Evolutionary conservation across 2,329 filamentous ascomycete species (phyloP).

Genomic region (Camillea tinctor): DNA sequence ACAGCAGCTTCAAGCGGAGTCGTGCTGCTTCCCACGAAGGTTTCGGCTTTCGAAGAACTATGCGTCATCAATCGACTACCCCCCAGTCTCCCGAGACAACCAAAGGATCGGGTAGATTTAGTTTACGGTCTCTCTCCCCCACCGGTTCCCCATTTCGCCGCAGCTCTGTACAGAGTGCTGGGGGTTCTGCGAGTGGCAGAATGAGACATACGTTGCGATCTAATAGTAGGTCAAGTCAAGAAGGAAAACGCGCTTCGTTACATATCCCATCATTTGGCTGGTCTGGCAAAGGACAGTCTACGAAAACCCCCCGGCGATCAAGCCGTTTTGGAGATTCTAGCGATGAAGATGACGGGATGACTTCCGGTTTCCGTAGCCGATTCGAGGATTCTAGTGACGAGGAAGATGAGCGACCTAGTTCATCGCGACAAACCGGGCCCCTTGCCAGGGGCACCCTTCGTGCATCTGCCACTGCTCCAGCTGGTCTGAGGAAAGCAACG

Average conservation of each 20-base stretch:
- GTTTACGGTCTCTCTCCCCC: slow-evolving; percentile 69
- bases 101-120: slow-evolving; percentile 59
- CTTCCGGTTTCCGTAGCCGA: slow-evolving; percentile 50
- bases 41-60: slow-evolving; percentile 68
- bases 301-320: slow-evolving; percentile 21
- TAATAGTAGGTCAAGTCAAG: slow-evolving; percentile 36
- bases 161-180: slow-evolving; percentile 40
- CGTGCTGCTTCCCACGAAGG: slow-evolving; percentile 47
- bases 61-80: slow-evolving; percentile 60
- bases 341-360: slow-evolving; percentile 51
- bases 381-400: slow-evolving; percentile 75
- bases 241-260: slow-evolving; percentile 35
- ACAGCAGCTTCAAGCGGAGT: slow-evolving; percentile 78
- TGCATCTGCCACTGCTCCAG: slow-evolving; percentile 30
- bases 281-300: slow-evolving; percentile 33
- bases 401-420: slow-evolving; percentile 40
- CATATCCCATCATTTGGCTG: slow-evolving; percentile 45
- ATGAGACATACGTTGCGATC: slow-evolving; percentile 48
- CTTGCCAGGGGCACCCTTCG: slow-evolving; percentile 33
- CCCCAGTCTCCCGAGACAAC: slow-evolving; percentile 37
- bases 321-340: slow-evolving; percentile 64
- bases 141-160: slow-evolving; percentile 53
- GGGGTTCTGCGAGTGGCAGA: slow-evolving; percentile 37
- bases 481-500: slow-evolving; percentile 59
- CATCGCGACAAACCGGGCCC: slow-evolving; percentile 27